Conservation (phyloP, 2,329 filamentous ascomycete genomes). For the Beauveria varroae region DNA sequence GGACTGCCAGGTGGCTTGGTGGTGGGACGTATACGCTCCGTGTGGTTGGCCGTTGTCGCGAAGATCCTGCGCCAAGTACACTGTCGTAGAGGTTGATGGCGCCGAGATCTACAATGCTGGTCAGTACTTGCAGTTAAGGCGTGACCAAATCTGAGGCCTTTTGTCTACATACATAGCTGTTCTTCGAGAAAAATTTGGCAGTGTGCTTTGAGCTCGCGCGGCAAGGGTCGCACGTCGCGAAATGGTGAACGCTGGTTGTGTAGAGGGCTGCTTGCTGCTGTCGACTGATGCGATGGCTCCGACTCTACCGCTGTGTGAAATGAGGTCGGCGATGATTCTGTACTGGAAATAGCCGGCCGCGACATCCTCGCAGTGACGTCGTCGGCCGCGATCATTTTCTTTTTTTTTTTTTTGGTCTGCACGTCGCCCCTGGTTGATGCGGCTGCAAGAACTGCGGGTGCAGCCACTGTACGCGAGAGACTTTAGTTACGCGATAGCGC, state of each 20-base stretch:
- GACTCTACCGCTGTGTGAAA: conserved; percentile 29
- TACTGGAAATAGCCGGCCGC: conserved; percentile 14
- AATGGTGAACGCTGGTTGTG: conserved; percentile 32
- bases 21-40: conserved; percentile 57
- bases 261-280: conserved; percentile 28
- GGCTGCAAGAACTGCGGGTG: neutral
- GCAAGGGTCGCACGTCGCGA: conserved; percentile 47
- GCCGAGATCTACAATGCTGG: conserved; percentile 19
- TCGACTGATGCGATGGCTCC: conserved; percentile 21
- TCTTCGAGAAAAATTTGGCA: conserved; percentile 70
- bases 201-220: conserved; percentile 57
- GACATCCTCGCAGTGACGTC: neutral
- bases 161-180: conserved; percentile 49
- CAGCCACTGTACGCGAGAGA: neutral
- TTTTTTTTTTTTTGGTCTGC: neutral
- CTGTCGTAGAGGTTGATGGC: conserved; percentile 58
- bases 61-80: conserved; percentile 48
- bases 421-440: neutral
- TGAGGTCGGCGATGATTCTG: conserved; percentile 25
- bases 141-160: neutral
- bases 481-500: neutral
- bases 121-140: neutral
- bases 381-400: neutral
- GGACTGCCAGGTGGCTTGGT: conserved; percentile 64
- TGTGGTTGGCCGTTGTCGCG: conserved; percentile 18